Base-by-base conservation (phyloP, 257 asterid genomes). In the Solanum dulcamara region DNA sequence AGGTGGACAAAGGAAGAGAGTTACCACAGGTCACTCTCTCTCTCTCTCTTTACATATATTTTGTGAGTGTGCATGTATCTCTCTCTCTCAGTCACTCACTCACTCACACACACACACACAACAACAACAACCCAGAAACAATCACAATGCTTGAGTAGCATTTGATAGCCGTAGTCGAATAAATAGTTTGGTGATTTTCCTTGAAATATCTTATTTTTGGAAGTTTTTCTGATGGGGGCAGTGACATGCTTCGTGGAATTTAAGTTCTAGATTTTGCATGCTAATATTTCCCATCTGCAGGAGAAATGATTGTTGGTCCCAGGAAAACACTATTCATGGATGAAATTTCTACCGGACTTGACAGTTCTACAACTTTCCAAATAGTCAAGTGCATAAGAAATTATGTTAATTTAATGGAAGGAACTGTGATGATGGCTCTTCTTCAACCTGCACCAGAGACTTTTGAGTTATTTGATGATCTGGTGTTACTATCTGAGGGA, bases 381-480 rank as follows among this genome's bases (percentile, higher is more conserved):
- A 93, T 95, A 11, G 97, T 95, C 60, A 94, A 94, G 83, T 95
- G 98, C 87, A 40, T 93, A 81, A 91, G 92, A 86, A 95, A 95
- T 84, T 95, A 92, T 87, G 98, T 93, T 79, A 95, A 95, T 93
- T 74, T 92, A 40, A 93, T 95, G 98, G 98, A 94, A 57, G 98
- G 95, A 89, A 94, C 98, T 15, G 89, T 94, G 87, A 62, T 94
- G 59, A 91, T 95, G 97, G 96, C 97, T 85, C 96, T 95, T 83
- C 98, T 95, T 88, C 98, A 95, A 86, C 98, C 98, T 57, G 96
- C 98, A 64, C 97, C 98, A 3, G 98, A 95, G 90, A 95, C 97
- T 30, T 94, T 95, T 85, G 98, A 93, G 55, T 91, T 95, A 84
- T 95, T 95, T 86, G 98, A 95, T 88, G 98, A 95, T 88, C 90